Conservation (phyloP, 176 grass and related monocot genomes). For the Chloris gayana region DNA sequence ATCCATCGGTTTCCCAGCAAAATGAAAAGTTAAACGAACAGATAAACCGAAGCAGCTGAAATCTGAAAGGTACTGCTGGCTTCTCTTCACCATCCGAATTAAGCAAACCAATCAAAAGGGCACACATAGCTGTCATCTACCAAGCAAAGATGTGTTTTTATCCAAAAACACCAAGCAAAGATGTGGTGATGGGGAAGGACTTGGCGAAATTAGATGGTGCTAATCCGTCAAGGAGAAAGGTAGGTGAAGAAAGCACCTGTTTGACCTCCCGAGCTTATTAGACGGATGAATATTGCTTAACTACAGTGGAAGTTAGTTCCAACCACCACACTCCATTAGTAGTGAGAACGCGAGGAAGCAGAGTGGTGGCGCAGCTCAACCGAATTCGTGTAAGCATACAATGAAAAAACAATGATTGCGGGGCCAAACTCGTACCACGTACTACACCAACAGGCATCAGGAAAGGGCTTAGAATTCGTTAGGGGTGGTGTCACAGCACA, state of each 20-base stretch:
- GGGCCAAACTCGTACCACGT: neutral
- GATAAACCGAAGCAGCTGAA: neutral
- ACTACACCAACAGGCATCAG: neutral
- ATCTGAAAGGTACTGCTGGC: neutral
- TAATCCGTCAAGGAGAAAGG: neutral
- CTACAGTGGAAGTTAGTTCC: conserved; percentile 23
- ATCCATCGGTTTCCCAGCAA: neutral
- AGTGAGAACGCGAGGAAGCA: neutral
- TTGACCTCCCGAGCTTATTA: neutral
- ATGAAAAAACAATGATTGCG: neutral
- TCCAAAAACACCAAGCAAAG: conserved; percentile 33
- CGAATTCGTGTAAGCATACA: neutral
- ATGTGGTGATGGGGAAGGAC: neutral
- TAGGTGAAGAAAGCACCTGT: neutral
- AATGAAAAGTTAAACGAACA: no score
- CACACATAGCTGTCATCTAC: conserved; percentile 13
- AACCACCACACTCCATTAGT: conserved; percentile 31
- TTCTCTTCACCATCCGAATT: neutral
- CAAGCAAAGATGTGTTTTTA: conserved; percentile 15
- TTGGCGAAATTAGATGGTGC: neutral
- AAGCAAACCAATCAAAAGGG: neutral
- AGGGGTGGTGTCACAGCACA: no score
- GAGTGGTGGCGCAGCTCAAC: conserved; percentile 14
- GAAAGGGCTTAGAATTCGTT: neutral
- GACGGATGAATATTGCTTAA: neutral